Evolutionary conservation across 1,139 yeast species (phyloP).

Genomic region (Suhomyces bribrorum): DNA sequence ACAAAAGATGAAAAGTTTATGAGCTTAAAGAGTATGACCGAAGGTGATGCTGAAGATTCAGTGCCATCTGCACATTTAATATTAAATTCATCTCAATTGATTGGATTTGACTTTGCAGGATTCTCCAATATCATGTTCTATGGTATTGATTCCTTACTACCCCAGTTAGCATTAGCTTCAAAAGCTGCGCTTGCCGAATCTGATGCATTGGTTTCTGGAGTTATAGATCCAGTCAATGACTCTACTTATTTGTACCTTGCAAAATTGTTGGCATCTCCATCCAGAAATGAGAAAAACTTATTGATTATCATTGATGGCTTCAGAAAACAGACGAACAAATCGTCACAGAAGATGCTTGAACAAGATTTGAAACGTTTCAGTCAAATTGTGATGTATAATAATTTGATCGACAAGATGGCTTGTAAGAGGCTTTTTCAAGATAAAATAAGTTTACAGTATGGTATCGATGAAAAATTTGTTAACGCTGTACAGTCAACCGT

Average conservation of each 20-base stretch:
- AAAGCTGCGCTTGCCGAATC: not conserved
- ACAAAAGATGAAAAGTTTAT: conserved; percentile 1
- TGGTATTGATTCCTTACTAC: conserved; percentile 28
- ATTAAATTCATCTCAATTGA: conserved; percentile 17
- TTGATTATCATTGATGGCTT: conserved; percentile 16
- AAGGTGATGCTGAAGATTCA: not conserved
- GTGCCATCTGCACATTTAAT: conserved; percentile 7
- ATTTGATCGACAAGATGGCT: conserved; percentile 8
- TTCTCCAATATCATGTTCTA: conserved; percentile 21
- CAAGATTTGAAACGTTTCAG: conserved; percentile 18
- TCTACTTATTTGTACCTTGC: conserved; percentile 23
- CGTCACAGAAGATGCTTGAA: not conserved
- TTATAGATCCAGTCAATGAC: conserved; percentile 28
- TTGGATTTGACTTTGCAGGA: conserved; percentile 19
- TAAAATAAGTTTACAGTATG: conserved; percentile 4
- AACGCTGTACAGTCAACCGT: conserved; percentile 1
- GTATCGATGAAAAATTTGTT: conserved; percentile 8
- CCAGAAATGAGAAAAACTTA: conserved; percentile 14
- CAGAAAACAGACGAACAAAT: conserved; percentile 2
- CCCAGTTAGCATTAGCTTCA: conserved; percentile 23
- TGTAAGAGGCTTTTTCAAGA: not conserved
- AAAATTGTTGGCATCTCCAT: conserved; percentile 16
- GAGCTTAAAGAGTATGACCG: not conserved
- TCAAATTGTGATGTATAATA: conserved; percentile 21
- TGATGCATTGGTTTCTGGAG: conserved; percentile 19